Evolutionary conservation across 1,284 basidiomycete species (phyloP).

Genomic region (Cryptococcus sp.): DNA sequence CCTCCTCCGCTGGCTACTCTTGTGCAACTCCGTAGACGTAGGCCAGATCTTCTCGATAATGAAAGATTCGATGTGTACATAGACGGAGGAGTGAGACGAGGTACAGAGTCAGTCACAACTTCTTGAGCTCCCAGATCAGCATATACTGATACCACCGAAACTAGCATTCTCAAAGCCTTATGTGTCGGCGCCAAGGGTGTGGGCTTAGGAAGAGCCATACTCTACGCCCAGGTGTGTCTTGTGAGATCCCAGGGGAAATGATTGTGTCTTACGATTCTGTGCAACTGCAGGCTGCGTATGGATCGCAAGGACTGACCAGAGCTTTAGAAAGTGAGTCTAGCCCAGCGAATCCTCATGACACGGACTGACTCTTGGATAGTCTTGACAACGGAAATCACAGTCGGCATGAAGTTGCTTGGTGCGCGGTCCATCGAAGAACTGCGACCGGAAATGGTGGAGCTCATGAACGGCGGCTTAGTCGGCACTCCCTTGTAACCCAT

Average conservation of each 20-base stretch:
- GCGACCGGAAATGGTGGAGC: conserved; percentile 29
- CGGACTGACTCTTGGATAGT: conserved; percentile 22
- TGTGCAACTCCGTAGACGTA: conserved; percentile 42
- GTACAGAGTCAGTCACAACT: conserved; percentile 29
- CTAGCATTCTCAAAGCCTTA: conserved; percentile 51
- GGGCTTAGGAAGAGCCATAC: conserved; percentile 50
- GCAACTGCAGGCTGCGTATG: conserved; percentile 35
- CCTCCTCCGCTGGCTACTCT: conserved; percentile 34
- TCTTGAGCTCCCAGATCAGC: neutral
- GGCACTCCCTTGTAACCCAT: conserved; percentile 2
- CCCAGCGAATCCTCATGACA: no score
- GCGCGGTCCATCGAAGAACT: conserved; percentile 26
- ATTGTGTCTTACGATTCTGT: no score
- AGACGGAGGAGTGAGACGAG: conserved; percentile 54
- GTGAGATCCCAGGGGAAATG: no score
- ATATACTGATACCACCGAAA: neutral
- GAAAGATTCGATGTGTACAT: conserved; percentile 49
- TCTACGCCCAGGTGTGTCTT: conserved; percentile 18
- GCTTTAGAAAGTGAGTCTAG: conserved; percentile 12
- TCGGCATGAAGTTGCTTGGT: conserved; percentile 28
- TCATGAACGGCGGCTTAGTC: conserved; percentile 6
- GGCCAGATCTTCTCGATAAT: conserved; percentile 42
- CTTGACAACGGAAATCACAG: conserved; percentile 20
- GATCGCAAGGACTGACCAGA: conserved; percentile 48
- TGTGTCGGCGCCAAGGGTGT: conserved; percentile 53